Conservation (phyloP, 495 filamentous ascomycete genomes). For the Eremomyces bilateralis region DNA sequence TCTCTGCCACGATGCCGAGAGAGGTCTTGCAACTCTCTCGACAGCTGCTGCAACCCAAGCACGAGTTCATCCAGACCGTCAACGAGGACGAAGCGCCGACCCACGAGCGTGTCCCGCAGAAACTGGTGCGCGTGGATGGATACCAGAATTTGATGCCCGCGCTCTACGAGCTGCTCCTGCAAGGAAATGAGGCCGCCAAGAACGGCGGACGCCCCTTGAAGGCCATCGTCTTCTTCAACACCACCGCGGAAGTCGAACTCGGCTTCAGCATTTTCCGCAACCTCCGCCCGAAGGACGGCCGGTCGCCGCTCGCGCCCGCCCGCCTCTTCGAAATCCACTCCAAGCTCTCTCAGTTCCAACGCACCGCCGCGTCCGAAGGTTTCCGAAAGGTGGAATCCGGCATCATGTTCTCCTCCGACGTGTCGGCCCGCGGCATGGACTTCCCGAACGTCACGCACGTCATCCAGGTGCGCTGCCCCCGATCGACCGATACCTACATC, state of each 20-base stretch:
- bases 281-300: slow-evolving; percentile 18
- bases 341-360: slow-evolving; percentile 41
- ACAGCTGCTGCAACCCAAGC: slow-evolving; percentile 43
- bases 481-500: slow-evolving; percentile 59
- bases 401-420: slow-evolving; percentile 80
- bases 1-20: slow-evolving; percentile 74
- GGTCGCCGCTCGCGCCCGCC: slow-evolving; percentile 8
- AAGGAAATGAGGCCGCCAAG: slow-evolving; percentile 23
- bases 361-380: slow-evolving; percentile 42
- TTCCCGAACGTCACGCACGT: slow-evolving; percentile 87
- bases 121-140: slow-evolving; percentile 36
- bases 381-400: slow-evolving; percentile 43
- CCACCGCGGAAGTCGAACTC: slow-evolving; percentile 49
- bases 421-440: slow-evolving; percentile 91
- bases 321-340: slow-evolving; percentile 56
- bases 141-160: slow-evolving; percentile 60
- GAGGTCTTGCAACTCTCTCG: slow-evolving; percentile 66
- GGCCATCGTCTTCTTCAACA: slow-evolving; percentile 75
- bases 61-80: slow-evolving; percentile 69
- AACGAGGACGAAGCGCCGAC: slow-evolving; percentile 59
- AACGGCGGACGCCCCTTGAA: slow-evolving; percentile 48
- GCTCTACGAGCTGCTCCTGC: slow-evolving; percentile 49
- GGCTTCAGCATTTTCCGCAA: slow-evolving; percentile 35
- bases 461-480: slow-evolving; percentile 59
- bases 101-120: slow-evolving; percentile 65